Percentiles rank a stretch among this genome's conserved stretches.
Conservation (phyloP, 495 filamentous ascomycete species). For the Polyplosphaeria fusca region DNA sequence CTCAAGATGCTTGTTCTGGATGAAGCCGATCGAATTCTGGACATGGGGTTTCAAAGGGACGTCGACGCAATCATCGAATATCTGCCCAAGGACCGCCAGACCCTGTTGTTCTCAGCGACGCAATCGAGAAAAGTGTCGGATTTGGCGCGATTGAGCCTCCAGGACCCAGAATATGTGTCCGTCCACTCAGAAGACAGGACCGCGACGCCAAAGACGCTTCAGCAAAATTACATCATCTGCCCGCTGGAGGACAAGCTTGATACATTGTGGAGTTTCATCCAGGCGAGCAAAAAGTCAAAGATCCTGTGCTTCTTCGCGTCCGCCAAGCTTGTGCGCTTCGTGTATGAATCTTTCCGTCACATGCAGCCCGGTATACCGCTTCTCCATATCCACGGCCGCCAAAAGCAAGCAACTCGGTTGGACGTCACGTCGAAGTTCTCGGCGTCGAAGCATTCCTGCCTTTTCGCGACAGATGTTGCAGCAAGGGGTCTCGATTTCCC, state of each 20-base stretch:
- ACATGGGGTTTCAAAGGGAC: constrained; percentile 92
- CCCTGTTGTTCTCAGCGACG: constrained; percentile 91
- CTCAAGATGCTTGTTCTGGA: constrained; percentile 91
- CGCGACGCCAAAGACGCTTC: constrained; percentile 80
- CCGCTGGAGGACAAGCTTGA: constrained; percentile 85
- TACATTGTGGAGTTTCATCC: constrained; percentile 87
- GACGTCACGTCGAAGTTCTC: constrained; percentile 84
- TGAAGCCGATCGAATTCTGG: constrained; percentile 94
- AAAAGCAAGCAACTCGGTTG: constrained; percentile 83
- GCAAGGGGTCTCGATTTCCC: constrained; percentile 94
- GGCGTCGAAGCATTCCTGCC: constrained; percentile 70
- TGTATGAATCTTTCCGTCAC: constrained; percentile 88
- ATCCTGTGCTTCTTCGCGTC: constrained; percentile 92
- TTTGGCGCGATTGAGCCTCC: constrained; percentile 79
- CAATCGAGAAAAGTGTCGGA: constrained; percentile 94
- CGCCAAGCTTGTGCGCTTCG: constrained; percentile 93
- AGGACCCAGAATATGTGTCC: constrained; percentile 90
- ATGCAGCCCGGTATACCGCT: constrained; percentile 93
- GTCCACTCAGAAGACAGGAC: constrained; percentile 78
- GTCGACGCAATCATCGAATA: constrained; percentile 94
- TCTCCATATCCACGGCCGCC: constrained; percentile 90
- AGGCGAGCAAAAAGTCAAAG: constrained; percentile 82
- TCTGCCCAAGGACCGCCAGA: constrained; percentile 82
- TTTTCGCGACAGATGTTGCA: constrained; percentile 94
- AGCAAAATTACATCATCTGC: constrained; percentile 87